Evolutionary conservation across 1,139 yeast genomes (phyloP).

Genomic region (Saccharomycopsis hybrid): DNA sequence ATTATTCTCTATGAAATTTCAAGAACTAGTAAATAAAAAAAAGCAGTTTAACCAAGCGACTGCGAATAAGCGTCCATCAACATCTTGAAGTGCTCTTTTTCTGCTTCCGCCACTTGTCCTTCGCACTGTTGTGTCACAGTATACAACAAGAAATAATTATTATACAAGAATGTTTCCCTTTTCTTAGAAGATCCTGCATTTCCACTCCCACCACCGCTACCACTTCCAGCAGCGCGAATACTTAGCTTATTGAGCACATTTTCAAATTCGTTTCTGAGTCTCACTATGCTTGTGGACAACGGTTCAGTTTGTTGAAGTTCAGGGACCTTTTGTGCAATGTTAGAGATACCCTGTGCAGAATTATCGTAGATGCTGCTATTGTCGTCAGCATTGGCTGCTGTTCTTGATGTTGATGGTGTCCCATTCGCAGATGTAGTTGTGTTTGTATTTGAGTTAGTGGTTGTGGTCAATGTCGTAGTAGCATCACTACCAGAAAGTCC

Average conservation of each 20-base stretch:
- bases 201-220: conserved; percentile 24
- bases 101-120: conserved; percentile 48
- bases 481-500: no score
- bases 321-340: neutral
- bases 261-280: conserved; percentile 78
- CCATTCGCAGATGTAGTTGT: neutral
- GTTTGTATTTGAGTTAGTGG: neutral
- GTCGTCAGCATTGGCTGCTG: neutral
- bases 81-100: conserved; percentile 53
- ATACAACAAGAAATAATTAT: conserved; percentile 58
- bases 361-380: neutral
- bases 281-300: conserved; percentile 54
- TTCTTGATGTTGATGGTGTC: neutral
- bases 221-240: conserved; percentile 22
- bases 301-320: conserved; percentile 53
- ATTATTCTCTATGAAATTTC: no score
- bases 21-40: neutral
- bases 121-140: conserved; percentile 44
- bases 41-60: neutral
- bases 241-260: conserved; percentile 65
- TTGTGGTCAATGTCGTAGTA: no score
- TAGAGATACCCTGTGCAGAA: neutral
- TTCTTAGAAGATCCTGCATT: conserved; percentile 38
- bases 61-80: conserved; percentile 53
- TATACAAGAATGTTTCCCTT: conserved; percentile 66